Conservation (phyloP, 108 stramenopile species). For the Discostella stelligeroides region DNA sequence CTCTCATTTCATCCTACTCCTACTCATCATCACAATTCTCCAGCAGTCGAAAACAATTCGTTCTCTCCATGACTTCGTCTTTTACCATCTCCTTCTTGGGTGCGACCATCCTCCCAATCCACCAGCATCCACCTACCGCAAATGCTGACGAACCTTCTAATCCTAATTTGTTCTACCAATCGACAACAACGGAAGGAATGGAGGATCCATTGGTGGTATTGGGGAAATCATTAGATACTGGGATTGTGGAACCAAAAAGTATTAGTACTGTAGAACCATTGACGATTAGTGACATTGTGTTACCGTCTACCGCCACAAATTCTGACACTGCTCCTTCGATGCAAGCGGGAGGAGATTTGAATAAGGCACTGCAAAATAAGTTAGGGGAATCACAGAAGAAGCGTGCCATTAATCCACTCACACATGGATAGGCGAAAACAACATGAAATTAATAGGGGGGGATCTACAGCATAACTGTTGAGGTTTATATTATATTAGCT, state of each 20-base stretch:
- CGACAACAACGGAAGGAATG: conserved; percentile 14
- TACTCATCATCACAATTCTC: neutral
- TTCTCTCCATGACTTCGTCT: neutral
- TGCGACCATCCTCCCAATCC: too few relatives aligned
- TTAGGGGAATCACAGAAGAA: conserved; percentile 6
- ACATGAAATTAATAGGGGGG: neutral
- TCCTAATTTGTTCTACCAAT: conserved; percentile 16
- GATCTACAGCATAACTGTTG: too few relatives aligned
- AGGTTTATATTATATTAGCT: neutral
- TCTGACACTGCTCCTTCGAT: neutral
- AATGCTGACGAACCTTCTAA: conserved; percentile 26
- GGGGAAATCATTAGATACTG: conserved; percentile 12
- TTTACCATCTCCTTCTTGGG: neutral
- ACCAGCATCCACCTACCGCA: neutral
- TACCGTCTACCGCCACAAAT: conserved; percentile 8
- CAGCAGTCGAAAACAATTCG: neutral
- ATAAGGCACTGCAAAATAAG: conserved; percentile 18
- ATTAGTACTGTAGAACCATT: neutral
- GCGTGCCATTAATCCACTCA: conserved; percentile 28
- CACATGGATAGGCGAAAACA: conserved; percentile 24
- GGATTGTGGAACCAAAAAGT: neutral
- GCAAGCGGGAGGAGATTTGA: conserved; percentile 14
- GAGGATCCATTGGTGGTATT: conserved; percentile 30
- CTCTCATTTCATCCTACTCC: too few relatives aligned
- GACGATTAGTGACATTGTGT: conserved; percentile 6